Percentiles rank a stretch among this genome's conserved stretches.
Evolutionary conservation across 257 asterid species (phyloP).

Genomic region (Osmanthus fragrans): DNA sequence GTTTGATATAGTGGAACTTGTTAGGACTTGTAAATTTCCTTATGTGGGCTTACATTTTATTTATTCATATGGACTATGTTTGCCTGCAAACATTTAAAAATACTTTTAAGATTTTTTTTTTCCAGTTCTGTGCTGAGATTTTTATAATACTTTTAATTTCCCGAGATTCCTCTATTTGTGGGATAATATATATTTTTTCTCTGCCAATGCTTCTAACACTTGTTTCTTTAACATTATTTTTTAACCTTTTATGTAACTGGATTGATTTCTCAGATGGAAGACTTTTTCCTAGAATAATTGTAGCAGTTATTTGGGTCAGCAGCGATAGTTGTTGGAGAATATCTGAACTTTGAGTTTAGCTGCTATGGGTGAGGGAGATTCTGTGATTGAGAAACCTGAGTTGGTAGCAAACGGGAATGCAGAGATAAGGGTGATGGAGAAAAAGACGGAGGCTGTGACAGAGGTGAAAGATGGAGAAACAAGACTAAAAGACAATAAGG

Average conservation of each 20-base stretch:
- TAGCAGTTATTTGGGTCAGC: conserved; percentile 13
- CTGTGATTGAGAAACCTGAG: conserved; percentile 42
- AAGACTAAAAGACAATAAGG: conserved; percentile 34
- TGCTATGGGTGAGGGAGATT: conserved; percentile 66
- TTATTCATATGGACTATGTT: neutral
- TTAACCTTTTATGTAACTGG: too few relatives aligned
- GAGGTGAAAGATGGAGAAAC: conserved; percentile 30
- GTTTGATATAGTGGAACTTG: conserved; percentile 22
- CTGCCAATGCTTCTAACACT: too few relatives aligned
- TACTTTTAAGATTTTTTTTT: too few relatives aligned
- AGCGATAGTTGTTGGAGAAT: conserved; percentile 1
- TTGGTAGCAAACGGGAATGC: conserved; percentile 42
- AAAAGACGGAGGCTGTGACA: conserved; percentile 22
- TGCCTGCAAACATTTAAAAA: neutral
- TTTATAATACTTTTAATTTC: too few relatives aligned
- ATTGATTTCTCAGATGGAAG: too few relatives aligned
- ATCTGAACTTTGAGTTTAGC: conserved; percentile 11
- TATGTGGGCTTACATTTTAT: neutral
- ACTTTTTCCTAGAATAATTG: too few relatives aligned
- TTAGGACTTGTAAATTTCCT: conserved; percentile 20
- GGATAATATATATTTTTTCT: too few relatives aligned
- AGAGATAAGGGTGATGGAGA: conserved; percentile 24
- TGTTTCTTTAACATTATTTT: too few relatives aligned
- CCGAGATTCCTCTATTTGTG: too few relatives aligned
- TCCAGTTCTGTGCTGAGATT: too few relatives aligned